Percentiles rank a stretch among this genome's conserved stretches.
These are phyloP conservation scores for Cladosporium sp. DNA, from an alignment of 2,329 filamentous ascomycete species.

Conservation along the genomic window DNA sequence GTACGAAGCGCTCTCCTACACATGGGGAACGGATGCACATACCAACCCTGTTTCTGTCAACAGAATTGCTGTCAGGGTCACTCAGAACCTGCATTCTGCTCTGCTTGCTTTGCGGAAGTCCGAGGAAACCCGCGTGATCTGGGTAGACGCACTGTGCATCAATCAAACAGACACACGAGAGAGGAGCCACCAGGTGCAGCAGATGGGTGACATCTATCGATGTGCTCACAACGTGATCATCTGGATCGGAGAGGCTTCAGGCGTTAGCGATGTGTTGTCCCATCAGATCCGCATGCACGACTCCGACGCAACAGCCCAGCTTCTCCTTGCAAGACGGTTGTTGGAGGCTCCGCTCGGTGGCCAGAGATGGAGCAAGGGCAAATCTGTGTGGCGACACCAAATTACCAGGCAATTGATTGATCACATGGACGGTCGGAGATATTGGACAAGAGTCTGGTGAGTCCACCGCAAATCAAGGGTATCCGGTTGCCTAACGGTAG, in stretches of 20 bases:
- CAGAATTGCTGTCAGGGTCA: neutral
- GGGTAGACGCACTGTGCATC: constrained; percentile 12
- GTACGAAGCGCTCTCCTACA: constrained; percentile 1
- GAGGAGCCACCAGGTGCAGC: constrained; percentile 3
- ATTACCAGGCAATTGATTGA: neutral
- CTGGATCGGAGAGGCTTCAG: neutral
- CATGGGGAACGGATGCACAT: neutral
- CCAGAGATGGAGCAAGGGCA: no score
- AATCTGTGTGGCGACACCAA: no score
- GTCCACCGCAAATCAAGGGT: neutral
- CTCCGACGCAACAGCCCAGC: neutral
- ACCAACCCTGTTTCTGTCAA: neutral
- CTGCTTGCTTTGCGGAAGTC: neutral
- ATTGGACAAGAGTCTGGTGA: neutral
- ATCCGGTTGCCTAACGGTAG: neutral
- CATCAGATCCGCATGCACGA: neutral
- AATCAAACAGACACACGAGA: constrained; percentile 6
- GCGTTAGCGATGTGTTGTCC: neutral
- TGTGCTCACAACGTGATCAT: neutral
- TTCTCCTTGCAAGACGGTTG: neutral
- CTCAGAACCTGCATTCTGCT: neutral
- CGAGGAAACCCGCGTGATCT: neutral
- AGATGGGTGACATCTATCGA: constrained; percentile 7
- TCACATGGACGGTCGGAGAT: neutral
- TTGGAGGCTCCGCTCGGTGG: no score